Evolutionary conservation across 2,329 filamentous ascomycete genomes (phyloP), one percentile per base, ranked within the genome.

Genomic region (Apiospora phragmitis): DNA sequence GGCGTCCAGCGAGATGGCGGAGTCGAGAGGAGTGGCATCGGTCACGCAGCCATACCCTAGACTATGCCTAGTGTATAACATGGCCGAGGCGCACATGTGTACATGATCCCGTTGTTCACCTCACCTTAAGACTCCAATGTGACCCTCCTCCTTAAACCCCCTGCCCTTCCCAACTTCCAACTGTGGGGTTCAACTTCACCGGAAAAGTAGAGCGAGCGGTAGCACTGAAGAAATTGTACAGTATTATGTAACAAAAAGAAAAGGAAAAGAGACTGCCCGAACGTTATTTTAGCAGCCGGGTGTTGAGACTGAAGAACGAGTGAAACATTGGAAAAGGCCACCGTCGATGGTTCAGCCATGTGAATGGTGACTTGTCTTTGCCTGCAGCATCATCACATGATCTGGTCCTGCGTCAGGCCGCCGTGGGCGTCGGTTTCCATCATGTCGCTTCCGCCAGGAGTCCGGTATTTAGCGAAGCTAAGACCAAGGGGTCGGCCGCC

Each of bases 341-440:
- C 18, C 11, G 32, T 62, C 18, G 18, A 11, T 38, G 55, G 55
- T 62, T 12, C 9, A 21, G 29, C 32, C 55, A 38, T 38, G 55
- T n/a, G 55, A n/a, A 38, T n/a, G 32, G 18, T n/a, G 55, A 16
- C 55, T n/a, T 11, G 32, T 14, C 55, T 38, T 38, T 38, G 32
- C 7, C 55, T 8, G 1, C 8, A 32, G 18, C 42, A 24, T 67
- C 65, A 35, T 55, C 84, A 98, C 95, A 98, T 97, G 83, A 98
- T 98, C 86, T 98, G 95, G 80, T 98, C 95, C 83, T 98, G 96
- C n/a, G 94, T 97, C 79, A 97, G 84, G 72, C 92, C 92, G 68
- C 87, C 89, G 70, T 89, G 88, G 74, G 93, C 89, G 73, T 94
- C 91, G 43, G 91, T 93, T 75, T 98, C 95, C 94, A 98, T 97